Percentiles rank a stretch among this genome's conserved stretches.
These are phyloP conservation scores for Cutaneotrichosporon sp. DNA, from an alignment of 1,284 basidiomycete species.

Conservation along the genomic window DNA sequence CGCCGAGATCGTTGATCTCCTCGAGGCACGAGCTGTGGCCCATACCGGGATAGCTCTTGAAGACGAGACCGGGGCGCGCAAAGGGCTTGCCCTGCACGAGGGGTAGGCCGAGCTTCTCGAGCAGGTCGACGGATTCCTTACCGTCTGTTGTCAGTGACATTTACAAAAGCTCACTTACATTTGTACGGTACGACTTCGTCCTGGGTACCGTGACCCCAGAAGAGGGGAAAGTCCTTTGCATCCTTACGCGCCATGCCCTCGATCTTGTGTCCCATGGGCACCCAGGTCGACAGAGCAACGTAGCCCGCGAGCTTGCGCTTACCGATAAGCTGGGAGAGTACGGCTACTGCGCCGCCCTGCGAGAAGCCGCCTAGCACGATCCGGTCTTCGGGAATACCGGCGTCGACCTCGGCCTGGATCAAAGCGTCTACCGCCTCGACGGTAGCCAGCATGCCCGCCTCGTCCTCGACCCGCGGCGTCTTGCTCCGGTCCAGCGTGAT, in stretches of 20 bases:
- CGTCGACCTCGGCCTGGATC: slow-evolving; percentile 67
- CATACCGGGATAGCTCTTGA: slow-evolving; percentile 49
- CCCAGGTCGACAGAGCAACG: slow-evolving; percentile 68
- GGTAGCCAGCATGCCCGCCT: slow-evolving; percentile 61
- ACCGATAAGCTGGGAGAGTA: slow-evolving; percentile 65
- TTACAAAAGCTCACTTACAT: slow-evolving; percentile 40
- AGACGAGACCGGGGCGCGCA: slow-evolving; percentile 47
- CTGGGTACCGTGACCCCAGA: slow-evolving; percentile 78
- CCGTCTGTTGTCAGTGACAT: slow-evolving; percentile 48
- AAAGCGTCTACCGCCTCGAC: slow-evolving; percentile 61
- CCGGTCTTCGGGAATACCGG: slow-evolving; percentile 58
- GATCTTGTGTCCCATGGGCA: slow-evolving; percentile 62
- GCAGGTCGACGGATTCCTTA: slow-evolving; percentile 54
- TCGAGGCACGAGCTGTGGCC: slow-evolving; percentile 59
- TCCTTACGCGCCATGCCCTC: slow-evolving; percentile 44
- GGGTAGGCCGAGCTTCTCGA: slow-evolving; percentile 56
- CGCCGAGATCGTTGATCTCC: slow-evolving; percentile 60
- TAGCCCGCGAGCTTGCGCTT: slow-evolving; percentile 68
- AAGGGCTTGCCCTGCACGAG: slow-evolving; percentile 31
- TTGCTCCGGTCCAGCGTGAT: slow-evolving; percentile 58
- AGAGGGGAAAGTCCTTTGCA: slow-evolving; percentile 61
- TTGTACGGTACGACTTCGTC: slow-evolving; percentile 66
- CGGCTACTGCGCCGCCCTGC: slow-evolving; percentile 75
- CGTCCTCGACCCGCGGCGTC: slow-evolving; percentile 61
- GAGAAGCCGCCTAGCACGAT: slow-evolving; percentile 76